Evolutionary conservation across 768 basidiomycete genomes (phyloP).

Genomic region (Mycena belliarum): DNA sequence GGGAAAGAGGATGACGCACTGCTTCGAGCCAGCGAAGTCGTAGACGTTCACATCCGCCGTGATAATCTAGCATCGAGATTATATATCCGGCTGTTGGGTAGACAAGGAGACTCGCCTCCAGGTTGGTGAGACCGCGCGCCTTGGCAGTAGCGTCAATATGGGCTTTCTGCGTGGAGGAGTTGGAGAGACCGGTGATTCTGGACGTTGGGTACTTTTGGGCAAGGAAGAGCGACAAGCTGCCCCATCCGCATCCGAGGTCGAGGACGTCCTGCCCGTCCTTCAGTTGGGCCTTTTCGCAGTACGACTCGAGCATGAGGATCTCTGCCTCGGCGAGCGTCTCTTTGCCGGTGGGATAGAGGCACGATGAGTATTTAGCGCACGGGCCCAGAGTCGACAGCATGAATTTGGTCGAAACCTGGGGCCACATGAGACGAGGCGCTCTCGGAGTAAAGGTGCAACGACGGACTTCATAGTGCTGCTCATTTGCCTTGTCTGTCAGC

Average conservation of each 20-base stretch:
- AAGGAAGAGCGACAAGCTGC: conserved; percentile 66
- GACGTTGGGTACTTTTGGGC: conserved; percentile 73
- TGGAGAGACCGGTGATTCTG: conserved; percentile 62
- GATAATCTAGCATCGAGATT: conserved; percentile 44
- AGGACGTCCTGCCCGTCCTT: conserved; percentile 62
- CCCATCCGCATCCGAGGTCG: conserved; percentile 78
- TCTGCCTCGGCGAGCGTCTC: conserved; percentile 68
- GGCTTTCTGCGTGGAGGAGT: conserved; percentile 67
- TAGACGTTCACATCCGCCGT: conserved; percentile 68
- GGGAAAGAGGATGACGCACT: conserved; percentile 33
- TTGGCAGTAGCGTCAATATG: conserved; percentile 57
- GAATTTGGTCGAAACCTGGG: conserved; percentile 60
- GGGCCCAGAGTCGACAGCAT: conserved; percentile 68
- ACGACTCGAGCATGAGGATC: conserved; percentile 62
- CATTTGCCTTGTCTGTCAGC: conserved; percentile 66
- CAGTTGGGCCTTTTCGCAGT: conserved; percentile 64
- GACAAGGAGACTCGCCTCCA: conserved; percentile 39
- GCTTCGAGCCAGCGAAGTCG: conserved; percentile 51
- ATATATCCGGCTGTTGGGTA: background rate
- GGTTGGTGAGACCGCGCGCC: conserved; percentile 50
- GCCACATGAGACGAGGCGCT: background rate
- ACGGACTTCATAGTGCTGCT: conserved; percentile 73
- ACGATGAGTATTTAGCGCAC: conserved; percentile 66
- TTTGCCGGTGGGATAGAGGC: conserved; percentile 60
- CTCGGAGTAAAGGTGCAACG: background rate